Evolutionary conservation across 306 rosid species (phyloP), one percentile per base, ranked within the genome.

Genomic region (Vachellia pachyceras): DNA sequence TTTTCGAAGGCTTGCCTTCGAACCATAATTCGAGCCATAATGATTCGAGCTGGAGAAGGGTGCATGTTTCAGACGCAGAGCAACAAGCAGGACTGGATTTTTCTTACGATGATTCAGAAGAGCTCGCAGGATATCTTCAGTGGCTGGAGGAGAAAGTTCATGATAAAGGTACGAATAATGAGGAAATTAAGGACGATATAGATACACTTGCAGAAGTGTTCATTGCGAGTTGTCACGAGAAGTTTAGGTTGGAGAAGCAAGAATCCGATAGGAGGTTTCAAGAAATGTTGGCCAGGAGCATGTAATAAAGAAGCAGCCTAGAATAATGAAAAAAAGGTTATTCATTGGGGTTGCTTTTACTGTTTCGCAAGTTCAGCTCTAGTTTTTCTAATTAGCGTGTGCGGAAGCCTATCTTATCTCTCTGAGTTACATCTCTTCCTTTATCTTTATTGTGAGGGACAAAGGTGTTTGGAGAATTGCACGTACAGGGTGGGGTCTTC

Each of bases 221-320:
- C 87, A 96, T 96, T 17, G 97, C 91, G 0, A 87, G 39, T 65
- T 92, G 89, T 58, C 99, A 96, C 14, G 97, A 90, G 75, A 92
- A 96, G 84, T 96, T 96, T 69, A 84, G 36, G 77, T 61, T 96
- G 92, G 99, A 96, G 84, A 93, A 90, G 86, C 93, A 90, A 37
- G 99, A 96, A n/a, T 96, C 99, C 0, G 86, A 85, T 45, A 85
- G 97, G 82, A 92, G 78, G 81, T 88, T 92, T 81, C 93, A 93
- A 18, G 99, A 92, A 52, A 92, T 92, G 97, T 74, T 92, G 87
- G 94, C 92, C 3, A 96, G 97, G 61, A 73, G 88, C 63, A 3
- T 82, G 74, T 89, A 77, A 82, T 29, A 23, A 22, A 3, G n/a
- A 3, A 69, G 29, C 44, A 23, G 23, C 5, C 40, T 15, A 3